Base-by-base conservation (phyloP, 2,329 filamentous ascomycete species). In the Aspergillus sojae region DNA sequence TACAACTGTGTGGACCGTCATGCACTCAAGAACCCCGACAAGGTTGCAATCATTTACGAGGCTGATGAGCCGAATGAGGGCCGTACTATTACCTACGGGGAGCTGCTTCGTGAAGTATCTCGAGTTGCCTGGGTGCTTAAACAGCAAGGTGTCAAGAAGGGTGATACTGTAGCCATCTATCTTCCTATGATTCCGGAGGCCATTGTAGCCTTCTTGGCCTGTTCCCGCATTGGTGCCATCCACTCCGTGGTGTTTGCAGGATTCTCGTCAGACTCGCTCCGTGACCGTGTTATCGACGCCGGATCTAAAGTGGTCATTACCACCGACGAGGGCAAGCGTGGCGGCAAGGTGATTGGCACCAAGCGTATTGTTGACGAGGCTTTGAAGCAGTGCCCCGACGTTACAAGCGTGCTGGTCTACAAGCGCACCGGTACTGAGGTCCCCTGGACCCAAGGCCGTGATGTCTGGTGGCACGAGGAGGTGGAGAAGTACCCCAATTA, bases 281-380 rank as follows among this genome's bases (percentile, higher is more conserved):
- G 94, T 68, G 95, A 99, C 80, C 93, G 95, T 75, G 94, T 99
- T 73, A 84, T 95, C 65, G 95, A 99, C 76, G 94, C 91, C 63
- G 83, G 92, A 71, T 94, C 91, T 78, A 96, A 91, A 83, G 92
- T 98, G 60, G 91, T 98, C 80, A 97, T 99, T 76, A 99, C 95
- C 64, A 91, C 93, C 2, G 95, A 99, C 78, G 95, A 99, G 85
- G 95, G 95, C 76, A 97, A 96, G 87, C 93, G 95, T 74, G 95
- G 95, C 72, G 95, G 95, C 78, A 99, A 98, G 85, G 81, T 96
- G 74, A 97, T 99, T 77, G 92, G 92, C 74, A 98, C 94, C 73
- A 98, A 99, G 89, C 96, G 96, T 85, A 98, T 99, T 77, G 95
- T 98, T 70, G 95, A 99, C 75, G 95, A 98, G 77, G 94, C 94